Conservation (phyloP, 2,329 filamentous ascomycete genomes). For the Fusarium xylarioides region DNA sequence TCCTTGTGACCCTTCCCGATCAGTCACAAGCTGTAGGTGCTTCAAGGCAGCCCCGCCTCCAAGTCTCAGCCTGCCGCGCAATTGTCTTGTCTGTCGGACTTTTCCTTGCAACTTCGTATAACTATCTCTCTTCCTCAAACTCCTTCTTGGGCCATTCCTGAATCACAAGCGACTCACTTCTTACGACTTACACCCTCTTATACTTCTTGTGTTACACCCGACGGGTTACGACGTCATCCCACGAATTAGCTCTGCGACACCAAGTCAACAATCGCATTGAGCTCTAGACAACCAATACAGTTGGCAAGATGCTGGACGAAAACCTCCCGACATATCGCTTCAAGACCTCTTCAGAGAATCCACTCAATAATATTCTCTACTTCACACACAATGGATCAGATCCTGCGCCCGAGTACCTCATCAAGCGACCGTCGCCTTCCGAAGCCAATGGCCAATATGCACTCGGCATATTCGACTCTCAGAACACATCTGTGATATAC, state of each 20-base stretch:
- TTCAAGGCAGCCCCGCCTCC: conserved; percentile 14
- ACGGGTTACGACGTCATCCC: conserved; percentile 20
- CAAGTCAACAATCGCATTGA: conserved; percentile 5
- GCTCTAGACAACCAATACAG: background rate
- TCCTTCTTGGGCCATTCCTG: background rate
- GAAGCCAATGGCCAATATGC: conserved; percentile 85
- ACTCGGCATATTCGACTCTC: conserved; percentile 83
- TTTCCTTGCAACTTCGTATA: conserved; percentile 14
- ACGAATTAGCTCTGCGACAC: conserved; percentile 8
- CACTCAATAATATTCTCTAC: conserved; percentile 65
- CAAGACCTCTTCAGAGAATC: conserved; percentile 61
- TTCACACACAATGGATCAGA: conserved; percentile 81
- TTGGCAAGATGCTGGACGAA: conserved; percentile 80
- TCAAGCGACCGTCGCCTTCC: conserved; percentile 76
- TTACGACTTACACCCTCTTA: background rate
- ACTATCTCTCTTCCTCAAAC: background rate
- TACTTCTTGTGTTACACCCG: background rate
- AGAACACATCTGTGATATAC: conserved; percentile 82
- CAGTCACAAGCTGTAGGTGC: conserved; percentile 15
- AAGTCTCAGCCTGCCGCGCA: conserved; percentile 31
- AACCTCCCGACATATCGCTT: conserved; percentile 81
- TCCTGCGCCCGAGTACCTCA: conserved; percentile 79
- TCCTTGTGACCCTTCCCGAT: conserved; percentile 13
- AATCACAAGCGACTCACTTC: background rate
- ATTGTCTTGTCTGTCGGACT: conserved; percentile 12